phyloP scores from a whole-genome alignment of 441 rosid genomes.

The Melastoma candidum region DNA sequence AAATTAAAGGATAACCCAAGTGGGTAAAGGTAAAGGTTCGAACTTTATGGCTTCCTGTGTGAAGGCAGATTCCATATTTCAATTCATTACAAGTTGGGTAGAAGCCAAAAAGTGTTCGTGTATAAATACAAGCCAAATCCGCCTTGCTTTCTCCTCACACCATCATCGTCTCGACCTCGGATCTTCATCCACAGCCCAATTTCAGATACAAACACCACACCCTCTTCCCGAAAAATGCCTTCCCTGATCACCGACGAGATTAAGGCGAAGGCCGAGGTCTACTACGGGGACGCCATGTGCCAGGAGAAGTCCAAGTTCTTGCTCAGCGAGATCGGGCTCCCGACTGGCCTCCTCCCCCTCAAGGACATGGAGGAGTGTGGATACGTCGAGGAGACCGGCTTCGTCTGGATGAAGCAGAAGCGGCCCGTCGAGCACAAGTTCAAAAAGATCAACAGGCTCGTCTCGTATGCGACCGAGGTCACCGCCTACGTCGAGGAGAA shows the following conservation, averaged over 20 bases:
- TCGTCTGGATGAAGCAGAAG: constrained; percentile 93
- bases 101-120: too few relatives aligned
- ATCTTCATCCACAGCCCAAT: too few relatives aligned
- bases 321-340: constrained; percentile 51
- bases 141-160: too few relatives aligned
- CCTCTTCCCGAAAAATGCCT: constrained; percentile 27
- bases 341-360: constrained; percentile 74
- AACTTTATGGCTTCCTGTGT: too few relatives aligned
- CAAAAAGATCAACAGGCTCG: constrained; percentile 52
- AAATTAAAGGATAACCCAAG: too few relatives aligned
- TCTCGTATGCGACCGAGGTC: constrained; percentile 55
- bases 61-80: too few relatives aligned
- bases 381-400: constrained; percentile 63
- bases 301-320: constrained; percentile 50
- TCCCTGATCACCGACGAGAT: constrained; percentile 50
- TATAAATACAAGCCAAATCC: too few relatives aligned
- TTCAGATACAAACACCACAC: too few relatives aligned
- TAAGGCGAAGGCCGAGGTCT: constrained; percentile 63
- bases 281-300: constrained; percentile 69
- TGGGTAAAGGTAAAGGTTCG: too few relatives aligned
- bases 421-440: constrained; percentile 74
- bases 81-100: too few relatives aligned
- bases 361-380: constrained; percentile 79
- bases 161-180: too few relatives aligned
- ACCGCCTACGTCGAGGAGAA: constrained; percentile 48